Base-by-base conservation (phyloP, 495 filamentous ascomycete genomes). In the Jackrogersella minutella region DNA sequence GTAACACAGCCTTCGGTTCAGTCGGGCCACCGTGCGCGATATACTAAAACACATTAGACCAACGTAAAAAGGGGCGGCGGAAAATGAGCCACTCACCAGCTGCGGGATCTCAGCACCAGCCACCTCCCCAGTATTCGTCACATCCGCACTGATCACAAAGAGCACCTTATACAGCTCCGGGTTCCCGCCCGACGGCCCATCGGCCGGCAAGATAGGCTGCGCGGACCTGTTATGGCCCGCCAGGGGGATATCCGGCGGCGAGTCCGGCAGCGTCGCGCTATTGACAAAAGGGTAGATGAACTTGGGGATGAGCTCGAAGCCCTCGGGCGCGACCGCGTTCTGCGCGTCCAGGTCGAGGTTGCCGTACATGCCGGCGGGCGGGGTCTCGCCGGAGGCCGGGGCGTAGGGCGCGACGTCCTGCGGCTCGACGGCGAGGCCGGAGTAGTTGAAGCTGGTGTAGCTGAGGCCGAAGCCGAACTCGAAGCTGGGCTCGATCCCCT, bases 101-200 rank as follows among this genome's bases (percentile, higher is more conserved):
- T 90, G 87, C 0, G 84, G 79, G 9, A 89, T 82, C 62, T 89
- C 86, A 11, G 81, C 78, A 28, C 84, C 86, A 8, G 75, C 65
- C 0, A 85, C 79, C 0, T 72, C 64, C 9, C 87, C 87, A 2
- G 72, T 79, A 64, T 89, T 90, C 11, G 77, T 74, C 7, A 89
- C 76, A 0, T 69, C 73, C 0, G 77, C 78, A 0, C 73, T 78
- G 21, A 88, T 71, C 0, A 75, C 80, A 11, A 77, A 80, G 17
- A 83, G 47, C 1, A 75, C 69, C n/a, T 82, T 76, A 36, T 71
- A 85, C 49, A 83, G 69, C 5, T 76, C 73, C 0, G 90, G 86
- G 67, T 97, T 96, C 34, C 93, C 93, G 24, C 93, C 93, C 4
- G 89, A 85, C n/a, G 82, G 85, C 28, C 92, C 92, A 74, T 87